A percentile compares a stretch with the other conserved stretches of the same genome.
Evolutionary conservation across 345 rosid species (phyloP).

Genomic region (Citrus glauca): DNA sequence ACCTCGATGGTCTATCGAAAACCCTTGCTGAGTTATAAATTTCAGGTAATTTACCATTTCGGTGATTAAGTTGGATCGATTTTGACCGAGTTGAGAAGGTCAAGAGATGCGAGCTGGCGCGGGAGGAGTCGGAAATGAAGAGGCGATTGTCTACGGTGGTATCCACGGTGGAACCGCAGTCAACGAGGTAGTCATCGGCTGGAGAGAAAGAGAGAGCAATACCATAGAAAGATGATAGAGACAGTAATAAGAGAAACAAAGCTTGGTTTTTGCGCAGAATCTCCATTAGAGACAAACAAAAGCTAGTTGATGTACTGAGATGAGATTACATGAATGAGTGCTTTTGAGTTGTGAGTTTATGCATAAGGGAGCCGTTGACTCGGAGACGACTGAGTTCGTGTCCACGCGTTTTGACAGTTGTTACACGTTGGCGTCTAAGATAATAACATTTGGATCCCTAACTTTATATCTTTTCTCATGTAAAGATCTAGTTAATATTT

Average conservation of each 20-base stretch:
- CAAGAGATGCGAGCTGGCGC: constrained; percentile 24
- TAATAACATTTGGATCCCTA: too few relatives aligned
- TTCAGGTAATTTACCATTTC: constrained; percentile 27
- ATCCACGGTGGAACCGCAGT: constrained; percentile 66
- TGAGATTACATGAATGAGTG: not conserved
- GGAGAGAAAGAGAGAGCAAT: constrained; percentile 42
- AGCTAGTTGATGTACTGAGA: too few relatives aligned
- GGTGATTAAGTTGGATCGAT: constrained; percentile 31
- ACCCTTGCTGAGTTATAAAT: constrained; percentile 67
- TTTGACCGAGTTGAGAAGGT: constrained; percentile 30
- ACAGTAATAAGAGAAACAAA: constrained; percentile 14
- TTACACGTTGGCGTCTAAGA: not conserved
- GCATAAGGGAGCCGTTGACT: not conserved
- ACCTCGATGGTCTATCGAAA: constrained; percentile 56
- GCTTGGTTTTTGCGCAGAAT: not conserved
- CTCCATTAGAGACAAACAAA: constrained; percentile 14
- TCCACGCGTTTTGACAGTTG: constrained; percentile 21
- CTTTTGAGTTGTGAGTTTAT: not conserved
- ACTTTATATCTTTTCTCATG: too few relatives aligned
- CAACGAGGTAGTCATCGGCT: constrained; percentile 53
- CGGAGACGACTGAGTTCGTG: not conserved
- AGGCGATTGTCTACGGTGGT: constrained; percentile 54
- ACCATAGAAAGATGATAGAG: constrained; percentile 13
- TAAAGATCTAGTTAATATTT: too few relatives aligned
- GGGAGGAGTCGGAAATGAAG: constrained; percentile 48